Conservation (phyloP, 257 asterid genomes). For the Solanum chiquidenum region DNA sequence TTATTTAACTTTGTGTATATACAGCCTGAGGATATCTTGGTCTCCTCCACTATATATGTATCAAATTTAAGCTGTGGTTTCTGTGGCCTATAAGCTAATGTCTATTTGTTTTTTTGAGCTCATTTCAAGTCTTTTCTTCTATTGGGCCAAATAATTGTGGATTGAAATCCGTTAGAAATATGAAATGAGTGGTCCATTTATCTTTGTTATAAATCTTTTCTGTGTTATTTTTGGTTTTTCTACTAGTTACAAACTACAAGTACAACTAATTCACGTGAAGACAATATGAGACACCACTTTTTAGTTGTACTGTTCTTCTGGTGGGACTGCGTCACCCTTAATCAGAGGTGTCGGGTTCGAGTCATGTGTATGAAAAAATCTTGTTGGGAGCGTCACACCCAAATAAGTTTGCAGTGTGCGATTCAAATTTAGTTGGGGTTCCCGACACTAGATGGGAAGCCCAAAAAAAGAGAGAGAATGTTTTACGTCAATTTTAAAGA, state of each 20-base stretch:
- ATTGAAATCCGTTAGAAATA: background rate
- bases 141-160: background rate
- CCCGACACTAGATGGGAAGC: too few relatives aligned
- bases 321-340: background rate
- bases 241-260: background rate
- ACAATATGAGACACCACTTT: background rate
- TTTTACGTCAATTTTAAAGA: background rate
- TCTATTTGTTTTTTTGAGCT: background rate
- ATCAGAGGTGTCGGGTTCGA: too few relatives aligned
- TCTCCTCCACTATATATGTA: background rate
- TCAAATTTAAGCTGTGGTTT: background rate
- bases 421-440: accelerated
- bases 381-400: too few relatives aligned
- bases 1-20: background rate
- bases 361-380: accelerated
- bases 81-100: background rate
- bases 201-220: background rate
- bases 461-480: background rate
- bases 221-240: background rate
- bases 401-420: background rate
- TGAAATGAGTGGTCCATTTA: background rate
- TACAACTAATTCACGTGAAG: background rate
- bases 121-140: background rate
- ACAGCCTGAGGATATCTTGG: background rate
- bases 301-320: background rate